These are phyloP conservation scores for Raphanus hybrid DNA, from an alignment of 441 rosid genomes.

Conservation along the genomic window DNA sequence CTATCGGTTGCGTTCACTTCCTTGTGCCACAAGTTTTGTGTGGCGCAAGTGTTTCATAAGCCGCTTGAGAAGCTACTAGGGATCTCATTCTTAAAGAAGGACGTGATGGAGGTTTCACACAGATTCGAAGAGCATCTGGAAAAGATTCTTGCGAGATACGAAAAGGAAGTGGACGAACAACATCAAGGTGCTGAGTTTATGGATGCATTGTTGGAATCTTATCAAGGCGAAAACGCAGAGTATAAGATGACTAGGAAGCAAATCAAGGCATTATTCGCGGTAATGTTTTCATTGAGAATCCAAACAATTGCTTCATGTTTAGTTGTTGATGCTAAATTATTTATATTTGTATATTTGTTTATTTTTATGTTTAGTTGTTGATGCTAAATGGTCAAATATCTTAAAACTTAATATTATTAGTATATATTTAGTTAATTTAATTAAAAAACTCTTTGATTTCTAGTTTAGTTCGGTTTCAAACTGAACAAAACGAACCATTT, in stretches of 20 bases:
- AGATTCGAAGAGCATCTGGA: constrained; percentile 22
- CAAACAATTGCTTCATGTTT: neutral
- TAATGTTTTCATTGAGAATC: neutral
- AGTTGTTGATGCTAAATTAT: too few species aligned
- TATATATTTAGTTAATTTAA: too few species aligned
- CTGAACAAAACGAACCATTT: too few species aligned
- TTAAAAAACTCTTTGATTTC: too few species aligned
- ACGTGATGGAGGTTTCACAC: constrained; percentile 13
- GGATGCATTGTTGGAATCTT: constrained; percentile 44
- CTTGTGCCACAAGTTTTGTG: neutral
- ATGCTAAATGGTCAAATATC: too few species aligned
- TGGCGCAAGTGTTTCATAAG: constrained; percentile 17
- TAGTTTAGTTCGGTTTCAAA: too few species aligned
- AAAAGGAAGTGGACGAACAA: constrained; percentile 15
- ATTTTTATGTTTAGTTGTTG: too few species aligned
- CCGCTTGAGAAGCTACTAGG: constrained; percentile 23
- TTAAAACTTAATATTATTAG: too few species aligned
- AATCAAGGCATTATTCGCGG: constrained; percentile 2
- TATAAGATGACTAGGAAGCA: constrained; percentile 35
- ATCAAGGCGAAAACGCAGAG: constrained; percentile 42
- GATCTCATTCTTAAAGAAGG: neutral
- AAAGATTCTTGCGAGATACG: constrained; percentile 44
- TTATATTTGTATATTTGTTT: too few species aligned
- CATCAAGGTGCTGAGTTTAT: constrained; percentile 37
- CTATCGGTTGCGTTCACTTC: neutral